Base-by-base conservation (phyloP, 768 basidiomycete species). In the Mycena kentingensis region DNA sequence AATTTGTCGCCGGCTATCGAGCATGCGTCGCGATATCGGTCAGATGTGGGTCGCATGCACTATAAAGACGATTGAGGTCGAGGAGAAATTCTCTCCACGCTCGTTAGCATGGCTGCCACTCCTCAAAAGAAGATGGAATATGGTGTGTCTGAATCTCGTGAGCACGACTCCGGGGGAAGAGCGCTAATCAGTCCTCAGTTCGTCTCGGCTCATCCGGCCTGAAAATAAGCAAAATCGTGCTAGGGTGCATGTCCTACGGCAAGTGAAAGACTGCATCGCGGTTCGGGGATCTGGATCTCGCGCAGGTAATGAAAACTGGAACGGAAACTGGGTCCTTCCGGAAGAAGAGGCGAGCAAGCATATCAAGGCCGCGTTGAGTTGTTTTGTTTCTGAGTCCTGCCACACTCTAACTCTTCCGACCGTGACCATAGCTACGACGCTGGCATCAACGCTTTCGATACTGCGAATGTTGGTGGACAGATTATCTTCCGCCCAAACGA, bases 191-290 rank as follows among this genome's bases (percentile, higher is more conserved):
- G n/a, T n/a, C n/a, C n/a, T n/a, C n/a, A 42, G 48, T 55, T 16
- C 46, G 41, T 13, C 34, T 43, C 13, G 45, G 44, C 21, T 15
- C 50, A n/a, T 67, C 64, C 11, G 73, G 70, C 19, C 63, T 69
- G 19, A 65, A 73, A 61, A 71, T 76, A 6, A 74, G 72, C 16
- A 67, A 66, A 57, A 61, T 75, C 47, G 74, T 76, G 6, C 41
- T 42, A 5, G 41, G 41, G 5, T 24, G n/a, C n/a, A n/a, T n/a
- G n/a, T n/a, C n/a, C n/a, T n/a, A n/a, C n/a, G 72, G 55, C 27
- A 29, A 37, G 27, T 35, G 47, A n/a, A n/a, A n/a, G n/a, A n/a
- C n/a, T n/a, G n/a, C n/a, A n/a, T n/a, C n/a, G n/a, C n/a, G n/a
- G n/a, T n/a, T n/a, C n/a, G n/a, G n/a, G n/a, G n/a, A n/a, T n/a